A percentile compares a stretch with the other conserved stretches of the same genome.
Evolutionary conservation across 2,329 filamentous ascomycete genomes (phyloP).

Genomic region (Sporothrix brasiliensis): DNA sequence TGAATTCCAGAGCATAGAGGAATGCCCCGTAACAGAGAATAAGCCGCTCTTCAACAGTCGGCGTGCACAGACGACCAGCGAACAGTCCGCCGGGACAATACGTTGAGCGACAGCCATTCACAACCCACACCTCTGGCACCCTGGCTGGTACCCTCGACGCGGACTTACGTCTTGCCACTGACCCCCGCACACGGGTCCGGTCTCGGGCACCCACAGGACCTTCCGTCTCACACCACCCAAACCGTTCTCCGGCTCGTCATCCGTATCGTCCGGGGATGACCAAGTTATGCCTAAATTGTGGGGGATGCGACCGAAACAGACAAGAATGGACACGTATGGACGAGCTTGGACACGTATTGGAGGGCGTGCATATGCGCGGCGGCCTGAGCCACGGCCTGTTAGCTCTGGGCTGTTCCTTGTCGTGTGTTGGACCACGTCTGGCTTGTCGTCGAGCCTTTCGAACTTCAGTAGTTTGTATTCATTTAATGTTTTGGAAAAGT

Average conservation of each 20-base stretch:
- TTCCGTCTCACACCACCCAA: neutral
- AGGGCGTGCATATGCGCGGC: slow-evolving; percentile 1
- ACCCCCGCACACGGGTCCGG: slow-evolving; percentile 1
- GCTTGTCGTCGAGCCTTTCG: too few relatives aligned
- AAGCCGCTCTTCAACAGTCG: too few relatives aligned
- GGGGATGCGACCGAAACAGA: neutral
- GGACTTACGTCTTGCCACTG: neutral
- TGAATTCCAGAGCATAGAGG: neutral
- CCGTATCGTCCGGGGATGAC: neutral
- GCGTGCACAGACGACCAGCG: neutral
- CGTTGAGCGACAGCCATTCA: neutral
- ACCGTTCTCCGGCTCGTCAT: neutral
- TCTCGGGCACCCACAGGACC: neutral
- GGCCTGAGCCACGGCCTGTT: neutral
- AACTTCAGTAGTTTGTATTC: neutral
- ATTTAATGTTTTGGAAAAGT: neutral
- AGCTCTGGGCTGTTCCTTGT: neutral
- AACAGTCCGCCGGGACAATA: neutral
- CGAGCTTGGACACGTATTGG: neutral
- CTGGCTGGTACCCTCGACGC: neutral
- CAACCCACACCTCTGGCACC: neutral
- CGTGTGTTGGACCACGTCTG: neutral
- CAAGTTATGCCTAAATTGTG: neutral
- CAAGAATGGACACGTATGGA: neutral
- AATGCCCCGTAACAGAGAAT: too few relatives aligned